These are phyloP conservation scores for Magnusiomyces suaveolens DNA, from an alignment of 1,139 yeast genomes.

Conservation along the genomic window DNA sequence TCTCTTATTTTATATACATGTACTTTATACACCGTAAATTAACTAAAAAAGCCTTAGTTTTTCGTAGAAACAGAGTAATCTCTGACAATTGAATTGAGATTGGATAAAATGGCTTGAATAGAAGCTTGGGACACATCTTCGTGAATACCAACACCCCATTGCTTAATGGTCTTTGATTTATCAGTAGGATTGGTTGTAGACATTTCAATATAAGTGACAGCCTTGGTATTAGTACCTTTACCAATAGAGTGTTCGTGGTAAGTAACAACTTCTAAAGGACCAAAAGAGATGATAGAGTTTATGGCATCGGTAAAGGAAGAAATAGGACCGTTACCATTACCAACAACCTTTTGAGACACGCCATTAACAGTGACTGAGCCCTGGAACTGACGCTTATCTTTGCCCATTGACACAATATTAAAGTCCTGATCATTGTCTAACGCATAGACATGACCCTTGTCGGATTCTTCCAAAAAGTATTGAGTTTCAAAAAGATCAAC, in stretches of 20 bases:
- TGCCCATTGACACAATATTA: constrained; percentile 24
- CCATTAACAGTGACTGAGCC: constrained; percentile 47
- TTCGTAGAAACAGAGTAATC: too few relatives aligned
- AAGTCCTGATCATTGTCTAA: constrained; percentile 24
- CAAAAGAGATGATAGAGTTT: constrained; percentile 35
- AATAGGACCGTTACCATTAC: constrained; percentile 90
- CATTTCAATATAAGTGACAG: constrained; percentile 79
- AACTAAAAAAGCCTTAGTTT: too few relatives aligned
- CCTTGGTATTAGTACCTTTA: constrained; percentile 71
- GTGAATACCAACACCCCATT: constrained; percentile 94
- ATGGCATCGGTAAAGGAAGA: constrained; percentile 83
- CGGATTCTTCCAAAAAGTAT: constrained; percentile 48
- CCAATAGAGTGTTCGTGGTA: constrained; percentile 93
- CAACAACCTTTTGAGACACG: constrained; percentile 36
- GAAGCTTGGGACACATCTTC: constrained; percentile 91
- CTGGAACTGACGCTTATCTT: constrained; percentile 40
- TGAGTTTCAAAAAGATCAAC: constrained; percentile 62
- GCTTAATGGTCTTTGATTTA: constrained; percentile 36
- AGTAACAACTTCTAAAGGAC: constrained; percentile 58
- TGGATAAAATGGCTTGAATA: constrained; percentile 66
- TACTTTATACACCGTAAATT: too few relatives aligned
- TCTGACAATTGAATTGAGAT: constrained; percentile 41
- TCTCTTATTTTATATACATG: too few relatives aligned
- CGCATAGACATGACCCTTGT: constrained; percentile 29
- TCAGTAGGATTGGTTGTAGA: constrained; percentile 27